Percentiles rank a stretch among this genome's conserved stretches.
Conservation (phyloP, 2,329 filamentous ascomycete species). For the Saccharata proteae region DNA sequence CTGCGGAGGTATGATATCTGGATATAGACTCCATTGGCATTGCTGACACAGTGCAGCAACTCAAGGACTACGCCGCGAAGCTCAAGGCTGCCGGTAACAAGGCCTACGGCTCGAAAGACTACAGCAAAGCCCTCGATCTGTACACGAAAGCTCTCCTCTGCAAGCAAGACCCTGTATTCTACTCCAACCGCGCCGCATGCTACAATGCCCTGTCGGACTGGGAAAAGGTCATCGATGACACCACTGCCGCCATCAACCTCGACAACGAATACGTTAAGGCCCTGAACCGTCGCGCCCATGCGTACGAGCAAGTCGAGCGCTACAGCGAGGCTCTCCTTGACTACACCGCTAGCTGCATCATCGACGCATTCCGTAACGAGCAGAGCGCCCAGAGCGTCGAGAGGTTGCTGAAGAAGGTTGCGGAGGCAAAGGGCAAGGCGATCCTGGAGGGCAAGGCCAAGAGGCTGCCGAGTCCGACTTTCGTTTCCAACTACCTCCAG, state of each 20-base stretch:
- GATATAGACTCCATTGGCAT: background rate
- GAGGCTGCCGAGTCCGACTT: conserved; percentile 88
- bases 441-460: conserved; percentile 72
- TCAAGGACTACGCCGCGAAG: conserved; percentile 78
- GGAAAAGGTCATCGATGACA: conserved; percentile 95
- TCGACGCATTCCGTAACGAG: conserved; percentile 93
- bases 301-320: conserved; percentile 84
- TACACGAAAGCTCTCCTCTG: conserved; percentile 94
- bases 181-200: conserved; percentile 96
- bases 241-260: conserved; percentile 84
- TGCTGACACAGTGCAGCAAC: conserved; percentile 45
- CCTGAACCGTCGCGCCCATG: conserved; percentile 88
- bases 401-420: conserved; percentile 89
- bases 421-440: conserved; percentile 82
- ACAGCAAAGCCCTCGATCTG: conserved; percentile 83
- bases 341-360: conserved; percentile 98
- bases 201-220: conserved; percentile 88
- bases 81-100: conserved; percentile 94
- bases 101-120: conserved; percentile 88
- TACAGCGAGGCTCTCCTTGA: conserved; percentile 93
- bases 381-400: conserved; percentile 81
- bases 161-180: conserved; percentile 96
- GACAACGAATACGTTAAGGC: conserved; percentile 97
- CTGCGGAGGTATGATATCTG: conserved; percentile 26
- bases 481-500: conserved; percentile 97